Base-by-base conservation (phyloP, 805 yeast genomes). In the Nakazawaea populi region DNA sequence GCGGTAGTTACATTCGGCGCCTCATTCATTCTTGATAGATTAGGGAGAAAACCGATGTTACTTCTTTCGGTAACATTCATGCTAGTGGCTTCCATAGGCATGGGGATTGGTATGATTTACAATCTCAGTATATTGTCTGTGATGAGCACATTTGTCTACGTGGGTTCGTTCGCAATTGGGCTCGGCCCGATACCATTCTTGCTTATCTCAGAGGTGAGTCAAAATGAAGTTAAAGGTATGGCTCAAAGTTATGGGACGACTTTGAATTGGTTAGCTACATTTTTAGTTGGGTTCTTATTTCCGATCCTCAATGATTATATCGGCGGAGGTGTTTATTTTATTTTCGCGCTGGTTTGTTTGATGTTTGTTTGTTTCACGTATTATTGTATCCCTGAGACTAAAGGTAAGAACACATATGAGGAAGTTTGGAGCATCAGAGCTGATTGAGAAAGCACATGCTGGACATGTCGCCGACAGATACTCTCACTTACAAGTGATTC, bases 151-250 rank as follows among this genome's bases (percentile, higher is more conserved):
- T 78, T 89, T 49, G 61, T 76, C 1, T 91, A 89, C 63, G 90
- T 92, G 46, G 82, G 86, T 0, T 79, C 89, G 30, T 94, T 92
- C 71, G 53, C 53, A 34, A 51, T 51, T 31, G 99, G 99, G 0
- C 65, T 90, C 54, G 99, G 99, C 0, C 99, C 99, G 6, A 90
- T 94, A 49, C 99, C 99, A 41, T 92, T 94, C 69, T 69, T 92
- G 57, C 68, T 91, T 48, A 84, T 92, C 9, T 80, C 96, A 6
- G 98, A 94, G 63, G 83, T 92, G n/a, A 85, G 96, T 0, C 95
- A 90, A 54, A 69, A 77, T 1, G 80, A 82, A 53, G 92, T 92
- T 1, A 83, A 82, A 52, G 91, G 91, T 2, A 73, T 82, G 43
- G 97, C 98, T 0, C 99, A 94, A 68, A 85, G 96, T 63, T 85